Base-by-base conservation (phyloP, 2,329 filamentous ascomycete genomes). In the Phaeophleospora eucalypticola region DNA sequence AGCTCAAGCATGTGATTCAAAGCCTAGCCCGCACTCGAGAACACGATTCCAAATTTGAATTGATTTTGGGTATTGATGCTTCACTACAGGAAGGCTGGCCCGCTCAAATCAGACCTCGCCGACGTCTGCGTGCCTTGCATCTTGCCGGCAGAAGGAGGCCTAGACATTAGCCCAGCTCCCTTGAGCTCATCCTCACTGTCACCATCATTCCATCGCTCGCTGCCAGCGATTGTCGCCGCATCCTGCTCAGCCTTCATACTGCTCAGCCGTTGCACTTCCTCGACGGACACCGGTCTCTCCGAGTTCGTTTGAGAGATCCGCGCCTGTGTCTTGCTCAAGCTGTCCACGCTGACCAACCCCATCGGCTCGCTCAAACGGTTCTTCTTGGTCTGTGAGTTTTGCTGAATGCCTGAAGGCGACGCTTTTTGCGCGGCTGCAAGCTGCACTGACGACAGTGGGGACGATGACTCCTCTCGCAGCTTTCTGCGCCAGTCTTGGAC, bases 291-390 rank as follows among this genome's bases (percentile, higher is more conserved):
- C 4, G 53, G 60, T 15, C 56, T 49, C 35, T 48, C 51, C 17
- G 52, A 53, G 15, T 48, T 54, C 3, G 55, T 53, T 8, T 53
- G 48, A 15, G 51, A 52, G 8, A 59, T 41, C 6, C 56, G 39
- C 16, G 56, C 57, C 21, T 48, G 39, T 38, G 43, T 46, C 38
- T 51, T 55, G 36, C 50, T 60, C 47, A 65, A 47, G 41, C 61
- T 65, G 35, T 65, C 63, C 0, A 56, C 58, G 20, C 57, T 58
- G 17, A 61, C 51, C 2, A 63, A 49, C 39, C 52, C 53, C 17
- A 61, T 46, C 0, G 61, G 60, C 32, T 62, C 58, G 38, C 51
- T 58, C 16, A 63, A 46, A 3, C 54, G 42, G 20, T 56, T 54
- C 18, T 17, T 3, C n/a, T 17, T 17, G 19, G 16, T 4, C 9